Conservation (phyloP, 129 eudicot genomes). For the Pseudognaphalium luteoalbum region DNA sequence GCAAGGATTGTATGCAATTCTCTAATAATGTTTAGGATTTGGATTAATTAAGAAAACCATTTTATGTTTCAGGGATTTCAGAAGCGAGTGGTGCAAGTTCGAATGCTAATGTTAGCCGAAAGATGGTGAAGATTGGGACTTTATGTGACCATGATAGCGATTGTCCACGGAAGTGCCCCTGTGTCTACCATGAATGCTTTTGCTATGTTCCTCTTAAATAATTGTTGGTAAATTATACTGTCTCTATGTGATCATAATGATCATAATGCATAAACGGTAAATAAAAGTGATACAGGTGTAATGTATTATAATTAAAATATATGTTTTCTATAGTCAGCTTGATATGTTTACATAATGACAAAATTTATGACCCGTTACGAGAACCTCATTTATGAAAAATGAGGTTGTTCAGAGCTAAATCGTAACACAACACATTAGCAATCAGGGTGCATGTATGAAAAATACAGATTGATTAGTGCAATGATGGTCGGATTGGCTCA, state of each 20-base stretch:
- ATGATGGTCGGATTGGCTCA: not conserved
- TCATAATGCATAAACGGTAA: not conserved
- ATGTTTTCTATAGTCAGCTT: not conserved
- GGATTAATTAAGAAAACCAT: too few relatives aligned
- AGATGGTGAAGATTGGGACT: not conserved
- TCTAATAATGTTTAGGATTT: too few relatives aligned
- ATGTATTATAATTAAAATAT: too few relatives aligned
- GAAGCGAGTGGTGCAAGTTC: not conserved
- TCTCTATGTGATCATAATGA: not conserved
- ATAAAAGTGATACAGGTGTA: not conserved
- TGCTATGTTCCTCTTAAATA: not conserved
- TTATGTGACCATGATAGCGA: not conserved
- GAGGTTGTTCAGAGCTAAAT: too few relatives aligned
- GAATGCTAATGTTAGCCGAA: not conserved
- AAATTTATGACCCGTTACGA: not conserved
- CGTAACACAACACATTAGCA: too few relatives aligned
- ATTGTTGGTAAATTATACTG: not conserved
- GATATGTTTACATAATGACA: not conserved
- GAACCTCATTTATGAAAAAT: too few relatives aligned
- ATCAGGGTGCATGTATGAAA: too few relatives aligned
- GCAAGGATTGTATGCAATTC: too few relatives aligned
- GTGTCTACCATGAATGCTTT: not conserved
- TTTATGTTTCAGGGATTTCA: not conserved
- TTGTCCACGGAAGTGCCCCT: not conserved
- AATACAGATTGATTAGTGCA: too few relatives aligned